Percentiles rank a stretch among this genome's conserved stretches.
Evolutionary conservation across 164 flowering plant genomes (phyloP).

Genomic region (Liriodendron chinense): DNA sequence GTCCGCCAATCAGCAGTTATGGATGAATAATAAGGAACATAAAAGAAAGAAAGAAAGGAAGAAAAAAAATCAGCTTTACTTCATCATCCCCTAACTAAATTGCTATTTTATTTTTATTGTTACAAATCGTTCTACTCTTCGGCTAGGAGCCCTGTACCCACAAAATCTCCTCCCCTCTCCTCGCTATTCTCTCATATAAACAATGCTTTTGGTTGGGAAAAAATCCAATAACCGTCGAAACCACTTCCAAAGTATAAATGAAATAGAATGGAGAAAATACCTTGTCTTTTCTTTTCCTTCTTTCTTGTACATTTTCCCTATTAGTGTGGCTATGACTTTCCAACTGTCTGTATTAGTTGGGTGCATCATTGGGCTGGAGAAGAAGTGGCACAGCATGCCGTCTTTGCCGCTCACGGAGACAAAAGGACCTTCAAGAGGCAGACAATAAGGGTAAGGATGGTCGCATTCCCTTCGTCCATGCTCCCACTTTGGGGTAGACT

Average conservation of each 20-base stretch:
- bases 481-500: conserved; percentile 69
- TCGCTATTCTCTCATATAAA: neutral
- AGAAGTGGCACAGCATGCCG: conserved; percentile 46
- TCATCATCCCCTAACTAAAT: too few relatives aligned
- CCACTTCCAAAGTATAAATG: neutral
- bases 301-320: neutral
- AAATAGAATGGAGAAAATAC: neutral
- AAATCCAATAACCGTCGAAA: neutral
- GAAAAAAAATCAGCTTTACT: too few relatives aligned
- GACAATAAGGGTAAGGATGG: conserved; percentile 76
- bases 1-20: too few relatives aligned
- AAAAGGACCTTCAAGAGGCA: conserved; percentile 87
- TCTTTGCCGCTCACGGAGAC: conserved; percentile 87
- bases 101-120: too few relatives aligned
- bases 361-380: conserved; percentile 14
- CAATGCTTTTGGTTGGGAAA: neutral
- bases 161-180: too few relatives aligned
- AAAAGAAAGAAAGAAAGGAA: too few relatives aligned
- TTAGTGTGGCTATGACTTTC: neutral
- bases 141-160: too few relatives aligned
- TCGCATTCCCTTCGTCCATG: conserved; percentile 96
- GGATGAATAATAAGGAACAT: too few relatives aligned
- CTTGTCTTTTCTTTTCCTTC: neutral
- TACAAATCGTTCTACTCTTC: too few relatives aligned
- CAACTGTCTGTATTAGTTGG: neutral